Percentiles rank a stretch among this genome's conserved stretches.
Evolutionary conservation across 108 stramenopile species (phyloP).

Genomic region (Cylindrotheca closterium): DNA sequence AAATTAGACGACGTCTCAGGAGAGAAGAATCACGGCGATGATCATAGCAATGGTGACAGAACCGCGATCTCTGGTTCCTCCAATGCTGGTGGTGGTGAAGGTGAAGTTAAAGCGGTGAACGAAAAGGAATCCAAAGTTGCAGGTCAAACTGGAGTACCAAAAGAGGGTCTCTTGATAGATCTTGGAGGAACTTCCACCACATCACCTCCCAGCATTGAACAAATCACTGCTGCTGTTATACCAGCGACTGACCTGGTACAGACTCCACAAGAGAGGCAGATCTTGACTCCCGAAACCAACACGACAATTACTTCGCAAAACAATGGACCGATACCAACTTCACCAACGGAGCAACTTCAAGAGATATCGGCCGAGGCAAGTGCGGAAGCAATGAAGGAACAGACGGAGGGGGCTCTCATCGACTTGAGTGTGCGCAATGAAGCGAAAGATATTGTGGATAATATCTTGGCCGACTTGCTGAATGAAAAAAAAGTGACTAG

Average conservation of each 20-base stretch:
- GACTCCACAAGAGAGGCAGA: not conserved
- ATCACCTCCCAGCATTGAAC: not conserved
- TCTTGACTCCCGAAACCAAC: not conserved
- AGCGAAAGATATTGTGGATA: not conserved
- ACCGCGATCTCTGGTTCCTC: not conserved
- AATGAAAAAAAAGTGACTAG: not conserved
- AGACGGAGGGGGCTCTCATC: not conserved
- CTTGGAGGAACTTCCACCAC: not conserved
- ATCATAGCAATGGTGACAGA: constrained; percentile 4
- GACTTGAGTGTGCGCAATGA: not conserved
- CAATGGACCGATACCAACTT: not conserved
- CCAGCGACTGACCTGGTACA: no score
- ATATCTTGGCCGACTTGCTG: no score
- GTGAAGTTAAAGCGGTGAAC: not conserved
- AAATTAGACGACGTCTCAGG: constrained; percentile 16
- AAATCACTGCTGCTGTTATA: not conserved
- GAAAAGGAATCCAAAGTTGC: constrained; percentile 13
- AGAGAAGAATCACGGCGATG: constrained; percentile 8
- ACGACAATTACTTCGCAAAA: not conserved
- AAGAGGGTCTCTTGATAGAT: constrained; percentile 17
- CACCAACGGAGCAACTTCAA: not conserved
- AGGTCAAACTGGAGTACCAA: constrained; percentile 11
- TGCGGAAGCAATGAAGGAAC: not conserved
- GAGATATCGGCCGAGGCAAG: not conserved
- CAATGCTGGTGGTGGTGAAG: no score